Evolutionary conservation across 352 stramenopile genomes (phyloP), one percentile per base, ranked within the genome.

Genomic region (Aphanomyces euteiches): DNA sequence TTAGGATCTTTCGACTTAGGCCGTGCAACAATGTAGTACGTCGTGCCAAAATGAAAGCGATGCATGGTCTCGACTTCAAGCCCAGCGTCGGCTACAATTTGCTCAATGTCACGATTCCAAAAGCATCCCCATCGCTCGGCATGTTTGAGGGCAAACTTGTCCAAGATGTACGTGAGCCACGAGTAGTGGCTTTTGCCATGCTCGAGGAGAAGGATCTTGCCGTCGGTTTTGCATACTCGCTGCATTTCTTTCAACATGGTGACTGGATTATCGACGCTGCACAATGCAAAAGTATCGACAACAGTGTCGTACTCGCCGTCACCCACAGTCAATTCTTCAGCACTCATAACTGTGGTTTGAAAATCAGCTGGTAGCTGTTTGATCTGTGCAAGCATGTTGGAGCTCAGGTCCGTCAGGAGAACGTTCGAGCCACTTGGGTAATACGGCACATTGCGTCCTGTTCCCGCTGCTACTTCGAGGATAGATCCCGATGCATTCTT

Each of bases 241-340:
- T 93, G 83, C 83, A 98, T 97, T 80, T 98, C 95, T 53, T 79
- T 73, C 39, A 99, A 78, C 41, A 95, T 84, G 5, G 64, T 73
- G n/a, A 96, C 81, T 34, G 92, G 88, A 80, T 98, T 93, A 75
- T 98, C 88, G 80, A 98, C 97, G 59, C 85, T 97, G 75, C 96
- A 98, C 3, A 99, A 80, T 1, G 96, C 95, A 77, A 98, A 98
- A 2, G 96, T 98, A 77, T 98, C 95, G 19, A 98, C 92, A 40
- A 98, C 92, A 3, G 94, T 97, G 77, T 98, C 95, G 78, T 98
- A 98, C 1, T 69, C 75, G 47, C 87, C 71, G 57, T 90, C 78
- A 3, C 73, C 58, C 74, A 97, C 98, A 36, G 56, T 28, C 47
- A 96, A 71, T 7, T 75, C 70, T 38, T 74, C 75, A 0, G 83